Percentiles rank a stretch among this genome's conserved stretches.
phyloP scores from a whole-genome alignment of 352 stramenopile species.

The Phytopythium oedochilum region DNA sequence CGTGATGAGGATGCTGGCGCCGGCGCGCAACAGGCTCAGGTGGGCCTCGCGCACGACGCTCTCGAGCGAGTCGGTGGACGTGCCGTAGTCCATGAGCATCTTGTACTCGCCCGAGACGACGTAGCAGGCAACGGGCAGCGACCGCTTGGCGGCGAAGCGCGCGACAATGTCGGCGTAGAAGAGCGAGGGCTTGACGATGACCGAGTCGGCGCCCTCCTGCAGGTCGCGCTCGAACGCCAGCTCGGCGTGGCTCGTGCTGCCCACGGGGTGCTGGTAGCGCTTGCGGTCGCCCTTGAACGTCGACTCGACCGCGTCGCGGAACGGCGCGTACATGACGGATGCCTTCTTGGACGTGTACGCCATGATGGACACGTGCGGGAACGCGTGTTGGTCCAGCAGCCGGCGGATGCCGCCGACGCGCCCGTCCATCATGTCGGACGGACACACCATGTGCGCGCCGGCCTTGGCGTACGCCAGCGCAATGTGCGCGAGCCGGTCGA shows the following conservation, averaged over 20 bases:
- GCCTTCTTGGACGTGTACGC: slow-evolving; percentile 99
- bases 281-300: slow-evolving; percentile 93
- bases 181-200: slow-evolving; percentile 99
- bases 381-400: slow-evolving; percentile 93
- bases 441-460: slow-evolving; percentile 97
- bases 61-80: slow-evolving; percentile 76
- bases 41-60: slow-evolving; percentile 83
- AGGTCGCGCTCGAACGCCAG: slow-evolving; percentile 79
- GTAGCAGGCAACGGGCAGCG: slow-evolving; percentile 97
- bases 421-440: slow-evolving; percentile 97
- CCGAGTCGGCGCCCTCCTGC: slow-evolving; percentile 94
- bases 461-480: slow-evolving; percentile 94
- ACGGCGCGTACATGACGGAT: slow-evolving; percentile 94
- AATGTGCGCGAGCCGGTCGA: slow-evolving; percentile 96
- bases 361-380: slow-evolving; percentile 98
- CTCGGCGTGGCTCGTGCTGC: slow-evolving; percentile 75
- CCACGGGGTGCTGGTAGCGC: slow-evolving; percentile 96
- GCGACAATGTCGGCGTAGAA: slow-evolving; percentile 98
- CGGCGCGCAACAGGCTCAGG: slow-evolving; percentile 84
- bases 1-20: slow-evolving; percentile 97
- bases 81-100: slow-evolving; percentile 96
- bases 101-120: slow-evolving; percentile 99
- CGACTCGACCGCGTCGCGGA: slow-evolving; percentile 97
- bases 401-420: slow-evolving; percentile 94
- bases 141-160: slow-evolving; percentile 88